Conservation (phyloP, 352 stramenopile species). For the Globisporangium orthogonon region DNA sequence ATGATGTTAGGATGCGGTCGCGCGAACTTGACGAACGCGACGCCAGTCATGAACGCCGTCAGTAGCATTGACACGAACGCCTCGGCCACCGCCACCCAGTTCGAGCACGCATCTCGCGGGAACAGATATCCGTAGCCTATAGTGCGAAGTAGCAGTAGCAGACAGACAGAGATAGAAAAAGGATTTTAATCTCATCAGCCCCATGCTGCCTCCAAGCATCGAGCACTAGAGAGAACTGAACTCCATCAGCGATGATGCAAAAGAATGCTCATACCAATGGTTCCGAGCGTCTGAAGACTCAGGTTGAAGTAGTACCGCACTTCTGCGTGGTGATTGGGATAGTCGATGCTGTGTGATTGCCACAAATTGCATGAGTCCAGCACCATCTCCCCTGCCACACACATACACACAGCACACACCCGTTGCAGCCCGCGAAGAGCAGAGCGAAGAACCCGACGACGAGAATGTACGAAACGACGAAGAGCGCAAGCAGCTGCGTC, state of each 20-base stretch:
- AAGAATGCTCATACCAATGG: constrained; percentile 26
- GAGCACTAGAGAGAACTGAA: too few relatives aligned
- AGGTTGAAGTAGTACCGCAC: constrained; percentile 52
- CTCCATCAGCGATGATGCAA: too few relatives aligned
- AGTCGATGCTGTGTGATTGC: neutral
- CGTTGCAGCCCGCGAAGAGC: constrained; percentile 31
- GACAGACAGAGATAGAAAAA: neutral
- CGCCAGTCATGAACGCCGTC: constrained; percentile 48
- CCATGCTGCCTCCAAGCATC: too few relatives aligned
- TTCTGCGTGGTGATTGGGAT: constrained; percentile 7
- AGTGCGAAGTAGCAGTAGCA: neutral
- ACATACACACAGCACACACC: constrained; percentile 11
- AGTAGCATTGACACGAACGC: constrained; percentile 52
- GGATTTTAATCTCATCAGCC: neutral
- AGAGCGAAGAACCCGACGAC: constrained; percentile 43
- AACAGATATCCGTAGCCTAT: constrained; percentile 49
- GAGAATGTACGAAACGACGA: constrained; percentile 37
- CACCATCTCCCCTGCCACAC: too few relatives aligned
- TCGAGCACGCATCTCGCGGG: constrained; percentile 37
- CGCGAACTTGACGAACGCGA: constrained; percentile 62
- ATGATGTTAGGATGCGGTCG: constrained; percentile 38
- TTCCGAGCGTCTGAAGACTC: constrained; percentile 55
- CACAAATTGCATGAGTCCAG: neutral
- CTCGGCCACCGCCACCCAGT: constrained; percentile 44
- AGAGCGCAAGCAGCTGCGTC: constrained; percentile 35